Evolutionary conservation across 83 land plant species (phyloP).

Genomic region (Larix sibirica): DNA sequence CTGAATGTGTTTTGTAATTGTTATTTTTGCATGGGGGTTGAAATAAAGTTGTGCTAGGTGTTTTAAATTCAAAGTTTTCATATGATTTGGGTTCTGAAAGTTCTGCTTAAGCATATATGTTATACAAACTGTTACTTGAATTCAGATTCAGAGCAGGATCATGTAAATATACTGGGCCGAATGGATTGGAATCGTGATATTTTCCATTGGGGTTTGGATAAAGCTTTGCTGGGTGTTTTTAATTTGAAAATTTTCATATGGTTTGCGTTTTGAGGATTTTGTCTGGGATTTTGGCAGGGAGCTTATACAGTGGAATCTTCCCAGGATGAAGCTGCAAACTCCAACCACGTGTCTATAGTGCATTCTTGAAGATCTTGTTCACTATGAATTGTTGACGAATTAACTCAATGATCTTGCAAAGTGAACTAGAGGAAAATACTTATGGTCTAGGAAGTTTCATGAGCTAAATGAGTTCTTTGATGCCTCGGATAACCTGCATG

Average conservation of each 20-base stretch:
- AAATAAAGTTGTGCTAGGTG: neutral
- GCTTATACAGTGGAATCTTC: neutral
- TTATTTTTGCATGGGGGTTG: neutral
- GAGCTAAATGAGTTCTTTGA: neutral
- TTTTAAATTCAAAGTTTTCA: neutral
- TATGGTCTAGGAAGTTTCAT: neutral
- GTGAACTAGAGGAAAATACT: neutral
- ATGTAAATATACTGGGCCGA: neutral
- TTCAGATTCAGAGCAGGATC: neutral
- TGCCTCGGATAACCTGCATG: neutral
- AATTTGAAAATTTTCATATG: neutral
- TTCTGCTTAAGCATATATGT: neutral
- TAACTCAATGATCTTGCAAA: neutral
- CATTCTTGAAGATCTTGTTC: too few relatives aligned
- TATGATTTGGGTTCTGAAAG: neutral
- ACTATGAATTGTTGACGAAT: too few relatives aligned
- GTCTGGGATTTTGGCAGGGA: neutral
- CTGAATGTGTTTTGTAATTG: neutral
- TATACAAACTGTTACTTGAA: neutral
- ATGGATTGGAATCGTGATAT: too few relatives aligned
- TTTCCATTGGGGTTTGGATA: neutral
- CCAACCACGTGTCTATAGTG: too few relatives aligned
- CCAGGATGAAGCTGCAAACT: neutral
- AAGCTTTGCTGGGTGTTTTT: neutral
- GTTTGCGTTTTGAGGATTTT: neutral